Percentiles rank a stretch among this genome's conserved stretches.
Conservation (phyloP, 139 green algal genomes). For the Monoraphidium neglectum region DNA sequence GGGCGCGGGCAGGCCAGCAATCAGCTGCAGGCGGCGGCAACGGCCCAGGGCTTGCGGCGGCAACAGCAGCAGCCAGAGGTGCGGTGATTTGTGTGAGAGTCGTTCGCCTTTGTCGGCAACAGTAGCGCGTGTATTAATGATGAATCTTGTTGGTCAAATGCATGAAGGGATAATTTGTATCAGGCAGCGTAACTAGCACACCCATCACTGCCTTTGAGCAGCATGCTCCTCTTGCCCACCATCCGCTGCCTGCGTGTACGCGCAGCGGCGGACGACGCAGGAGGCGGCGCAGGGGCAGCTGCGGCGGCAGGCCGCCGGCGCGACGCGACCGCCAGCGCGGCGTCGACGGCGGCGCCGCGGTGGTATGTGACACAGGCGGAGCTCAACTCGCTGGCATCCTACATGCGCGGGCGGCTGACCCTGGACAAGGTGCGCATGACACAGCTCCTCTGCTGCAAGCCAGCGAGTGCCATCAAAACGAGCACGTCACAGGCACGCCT, state of each 20-base stretch:
- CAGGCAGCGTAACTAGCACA: too few species aligned
- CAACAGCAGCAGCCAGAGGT: conserved; percentile 16
- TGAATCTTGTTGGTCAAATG: too few species aligned
- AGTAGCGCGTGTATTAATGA: too few species aligned
- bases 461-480: too few species aligned
- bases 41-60: neutral
- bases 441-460: too few species aligned
- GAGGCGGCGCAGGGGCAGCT: neutral
- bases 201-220: too few species aligned
- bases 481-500: too few species aligned
- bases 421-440: conserved; percentile 63
- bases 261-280: neutral
- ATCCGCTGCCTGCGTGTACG: too few species aligned
- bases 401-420: conserved; percentile 70
- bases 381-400: conserved; percentile 56
- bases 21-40: neutral
- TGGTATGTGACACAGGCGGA: conserved; percentile 70
- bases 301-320: neutral
- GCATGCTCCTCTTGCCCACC: too few species aligned
- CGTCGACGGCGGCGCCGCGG: conserved; percentile 17
- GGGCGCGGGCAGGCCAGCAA: neutral
- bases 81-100: too few species aligned
- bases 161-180: too few species aligned
- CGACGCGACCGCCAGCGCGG: neutral
- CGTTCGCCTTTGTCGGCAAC: too few species aligned